phyloP scores from a whole-genome alignment of 768 basidiomycete species.

The Leccinum subgranulosum region DNA sequence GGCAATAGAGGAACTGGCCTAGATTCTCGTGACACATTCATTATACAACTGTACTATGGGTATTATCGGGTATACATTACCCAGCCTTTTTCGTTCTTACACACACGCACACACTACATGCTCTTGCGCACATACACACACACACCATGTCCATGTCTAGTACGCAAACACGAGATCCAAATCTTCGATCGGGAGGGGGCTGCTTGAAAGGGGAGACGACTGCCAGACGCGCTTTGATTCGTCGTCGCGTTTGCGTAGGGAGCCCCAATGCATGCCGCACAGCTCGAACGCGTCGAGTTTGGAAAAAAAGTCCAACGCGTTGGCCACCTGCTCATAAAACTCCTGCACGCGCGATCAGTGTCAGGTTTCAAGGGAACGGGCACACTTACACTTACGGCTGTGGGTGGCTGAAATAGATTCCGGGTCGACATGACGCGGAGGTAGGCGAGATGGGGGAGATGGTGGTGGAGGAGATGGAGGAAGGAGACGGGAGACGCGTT shows the following conservation, averaged over 20 bases:
- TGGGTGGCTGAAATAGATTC: slow-evolving; percentile 47
- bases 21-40: slow-evolving; percentile 13
- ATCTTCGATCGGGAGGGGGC: slow-evolving; percentile 29
- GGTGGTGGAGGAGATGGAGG: slow-evolving; percentile 50
- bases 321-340: slow-evolving; percentile 61
- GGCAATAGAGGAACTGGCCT: slow-evolving; percentile 41
- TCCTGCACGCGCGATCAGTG: slow-evolving; percentile 36
- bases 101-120: not conserved
- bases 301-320: slow-evolving; percentile 55
- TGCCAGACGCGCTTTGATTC: slow-evolving; percentile 51
- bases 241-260: slow-evolving; percentile 43
- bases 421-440: slow-evolving; percentile 63
- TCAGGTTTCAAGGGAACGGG: not conserved
- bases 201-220: slow-evolving; percentile 42
- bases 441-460: slow-evolving; percentile 60
- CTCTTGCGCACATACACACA: not conserved
- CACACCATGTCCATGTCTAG: not conserved
- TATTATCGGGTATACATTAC: slow-evolving; percentile 15
- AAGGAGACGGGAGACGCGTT: slow-evolving; percentile 55
- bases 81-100: not conserved
- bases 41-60: slow-evolving; percentile 15
- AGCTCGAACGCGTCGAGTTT: slow-evolving; percentile 67
- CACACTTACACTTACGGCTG: slow-evolving; percentile 38
- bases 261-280: slow-evolving; percentile 73
- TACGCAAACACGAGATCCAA: slow-evolving; percentile 27